Evolutionary conservation across 1,139 yeast species (phyloP).

Genomic region (Pichia sp.): DNA sequence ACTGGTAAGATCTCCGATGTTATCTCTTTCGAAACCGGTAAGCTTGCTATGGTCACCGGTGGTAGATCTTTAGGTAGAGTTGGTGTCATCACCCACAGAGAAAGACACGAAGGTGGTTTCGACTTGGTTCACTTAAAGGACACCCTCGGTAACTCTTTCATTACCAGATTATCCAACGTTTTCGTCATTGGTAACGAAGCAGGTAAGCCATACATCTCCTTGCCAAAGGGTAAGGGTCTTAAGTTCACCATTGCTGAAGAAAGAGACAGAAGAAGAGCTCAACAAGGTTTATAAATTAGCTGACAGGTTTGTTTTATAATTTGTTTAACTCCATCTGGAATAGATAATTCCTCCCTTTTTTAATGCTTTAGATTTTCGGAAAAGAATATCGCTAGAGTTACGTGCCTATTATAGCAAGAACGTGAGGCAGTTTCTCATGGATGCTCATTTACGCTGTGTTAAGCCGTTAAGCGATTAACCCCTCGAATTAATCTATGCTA

Average conservation of each 20-base stretch:
- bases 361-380: too few relatives aligned
- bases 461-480: not conserved
- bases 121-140: slow-evolving; percentile 99
- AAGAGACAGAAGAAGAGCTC: slow-evolving; percentile 98
- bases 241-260: slow-evolving; percentile 97
- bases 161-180: slow-evolving; percentile 95
- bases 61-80: slow-evolving; percentile 99
- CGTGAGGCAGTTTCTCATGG: too few relatives aligned
- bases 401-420: too few relatives aligned
- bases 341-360: slow-evolving; percentile 9
- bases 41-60: slow-evolving; percentile 96
- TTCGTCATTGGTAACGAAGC: slow-evolving; percentile 93
- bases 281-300: slow-evolving; percentile 35
- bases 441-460: too few relatives aligned
- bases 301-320: slow-evolving; percentile 5
- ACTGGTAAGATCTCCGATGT: slow-evolving; percentile 89
- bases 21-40: slow-evolving; percentile 95
- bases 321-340: slow-evolving; percentile 5
- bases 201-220: slow-evolving; percentile 92
- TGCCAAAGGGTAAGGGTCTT: slow-evolving; percentile 99
- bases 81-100: slow-evolving; percentile 97
- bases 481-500: not conserved
- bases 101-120: slow-evolving; percentile 99
- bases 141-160: slow-evolving; percentile 94
- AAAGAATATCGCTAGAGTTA: too few relatives aligned